A percentile compares a stretch with the other conserved stretches of the same genome.
phyloP scores from a whole-genome alignment of 1,139 yeast species.

The Zygosaccharomyces pseudobailii region DNA sequence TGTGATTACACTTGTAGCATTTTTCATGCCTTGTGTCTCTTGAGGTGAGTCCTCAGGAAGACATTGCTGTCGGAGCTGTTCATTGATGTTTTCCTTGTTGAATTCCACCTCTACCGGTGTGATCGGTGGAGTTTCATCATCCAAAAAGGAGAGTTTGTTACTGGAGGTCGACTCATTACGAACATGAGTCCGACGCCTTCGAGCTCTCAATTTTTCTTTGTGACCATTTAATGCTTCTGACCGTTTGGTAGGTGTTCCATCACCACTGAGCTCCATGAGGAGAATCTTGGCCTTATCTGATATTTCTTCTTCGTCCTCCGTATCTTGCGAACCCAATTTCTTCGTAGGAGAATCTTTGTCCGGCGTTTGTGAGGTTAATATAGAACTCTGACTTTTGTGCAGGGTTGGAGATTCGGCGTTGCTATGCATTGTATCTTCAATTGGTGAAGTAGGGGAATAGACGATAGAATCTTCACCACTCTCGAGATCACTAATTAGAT shows the following conservation, averaged over 20 bases:
- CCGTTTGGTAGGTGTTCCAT: conserved; percentile 19
- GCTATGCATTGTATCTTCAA: conserved; percentile 17
- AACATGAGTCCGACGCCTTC: conserved; percentile 19
- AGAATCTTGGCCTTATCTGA: conserved; percentile 32
- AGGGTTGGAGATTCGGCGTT: not conserved
- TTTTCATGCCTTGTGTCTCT: not conserved
- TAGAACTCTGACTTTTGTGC: not conserved
- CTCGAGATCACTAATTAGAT: conserved; percentile 20
- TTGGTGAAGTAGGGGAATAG: conserved; percentile 20
- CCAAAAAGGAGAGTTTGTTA: not conserved
- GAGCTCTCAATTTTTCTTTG: conserved; percentile 28
- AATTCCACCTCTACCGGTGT: not conserved
- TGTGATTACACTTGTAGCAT: not conserved
- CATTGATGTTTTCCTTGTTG: not conserved
- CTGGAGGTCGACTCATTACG: not conserved
- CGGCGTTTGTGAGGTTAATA: not conserved
- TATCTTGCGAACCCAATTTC: conserved; percentile 1
- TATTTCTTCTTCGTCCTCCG: conserved; percentile 18
- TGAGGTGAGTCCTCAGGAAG: not conserved
- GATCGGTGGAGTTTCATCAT: conserved; percentile 1
- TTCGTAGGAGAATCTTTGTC: conserved; percentile 3
- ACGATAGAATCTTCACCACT: conserved; percentile 28
- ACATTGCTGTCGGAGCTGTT: not conserved
- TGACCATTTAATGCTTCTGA: conserved; percentile 22
- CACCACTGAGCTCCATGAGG: conserved; percentile 30